phyloP scores from a whole-genome alignment of 345 rosid species.

The Bruguiera sexangula region DNA sequence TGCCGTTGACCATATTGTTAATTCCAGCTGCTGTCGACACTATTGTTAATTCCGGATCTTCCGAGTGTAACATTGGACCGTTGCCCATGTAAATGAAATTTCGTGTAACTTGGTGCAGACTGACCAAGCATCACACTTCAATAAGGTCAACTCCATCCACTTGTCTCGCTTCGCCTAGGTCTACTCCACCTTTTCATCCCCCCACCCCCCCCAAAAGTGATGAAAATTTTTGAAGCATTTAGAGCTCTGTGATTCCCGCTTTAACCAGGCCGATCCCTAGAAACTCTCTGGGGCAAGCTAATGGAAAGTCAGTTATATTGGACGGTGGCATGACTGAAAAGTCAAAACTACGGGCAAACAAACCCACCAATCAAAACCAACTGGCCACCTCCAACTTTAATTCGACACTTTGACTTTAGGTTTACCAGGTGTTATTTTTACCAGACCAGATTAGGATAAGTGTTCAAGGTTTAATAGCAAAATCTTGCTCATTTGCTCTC shows the following conservation, averaged over 20 bases:
- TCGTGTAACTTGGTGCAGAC: neutral
- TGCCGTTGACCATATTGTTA: neutral
- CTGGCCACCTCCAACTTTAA: slow-evolving; percentile 18
- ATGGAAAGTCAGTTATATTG: neutral
- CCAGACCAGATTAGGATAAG: slow-evolving; percentile 20
- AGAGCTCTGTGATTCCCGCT: neutral
- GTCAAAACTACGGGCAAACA: neutral
- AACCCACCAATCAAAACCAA: slow-evolving; percentile 22
- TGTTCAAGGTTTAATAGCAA: slow-evolving; percentile 66
- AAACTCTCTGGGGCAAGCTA: neutral
- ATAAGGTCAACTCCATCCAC: neutral
- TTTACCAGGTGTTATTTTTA: slow-evolving; percentile 32
- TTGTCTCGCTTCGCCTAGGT: neutral
- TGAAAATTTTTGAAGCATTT: neutral
- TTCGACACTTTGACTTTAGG: slow-evolving; percentile 18
- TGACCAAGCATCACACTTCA: neutral
- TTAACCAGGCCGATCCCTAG: too few relatives aligned
- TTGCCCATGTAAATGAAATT: neutral
- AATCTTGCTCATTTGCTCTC: slow-evolving; percentile 88
- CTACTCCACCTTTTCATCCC: neutral
- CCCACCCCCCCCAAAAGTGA: neutral
- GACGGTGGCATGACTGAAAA: neutral
- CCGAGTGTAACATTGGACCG: neutral
- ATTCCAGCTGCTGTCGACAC: neutral
- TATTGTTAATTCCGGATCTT: too few relatives aligned